Conservation (phyloP, 2,329 filamentous ascomycete species). For the Sarocladiaceae sp. region DNA sequence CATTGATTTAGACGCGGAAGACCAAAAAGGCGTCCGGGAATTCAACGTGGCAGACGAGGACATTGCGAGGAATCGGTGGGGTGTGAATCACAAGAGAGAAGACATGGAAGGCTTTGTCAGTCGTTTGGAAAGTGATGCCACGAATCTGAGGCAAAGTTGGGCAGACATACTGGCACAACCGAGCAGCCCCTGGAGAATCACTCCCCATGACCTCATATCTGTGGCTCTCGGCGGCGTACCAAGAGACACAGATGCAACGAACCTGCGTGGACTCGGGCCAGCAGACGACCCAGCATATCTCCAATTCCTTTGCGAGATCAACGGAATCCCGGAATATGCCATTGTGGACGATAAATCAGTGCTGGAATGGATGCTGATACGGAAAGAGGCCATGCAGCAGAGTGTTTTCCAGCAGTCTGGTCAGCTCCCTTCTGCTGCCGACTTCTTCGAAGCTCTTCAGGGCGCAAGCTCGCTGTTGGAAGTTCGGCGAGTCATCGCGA, state of each 20-base stretch:
- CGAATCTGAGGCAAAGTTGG: slow-evolving; percentile 15
- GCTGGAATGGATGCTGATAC: slow-evolving; percentile 31
- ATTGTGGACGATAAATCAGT: slow-evolving; percentile 24
- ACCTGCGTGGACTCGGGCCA: neutral
- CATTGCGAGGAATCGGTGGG: slow-evolving; percentile 26
- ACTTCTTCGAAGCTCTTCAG: slow-evolving; percentile 15
- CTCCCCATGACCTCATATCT: slow-evolving; percentile 39
- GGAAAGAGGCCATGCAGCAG: slow-evolving; percentile 11
- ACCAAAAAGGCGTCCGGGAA: slow-evolving; percentile 37
- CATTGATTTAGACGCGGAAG: slow-evolving; percentile 49
- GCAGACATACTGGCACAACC: slow-evolving; percentile 20
- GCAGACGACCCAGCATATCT: slow-evolving; percentile 12
- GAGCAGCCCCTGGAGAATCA: slow-evolving; percentile 32
- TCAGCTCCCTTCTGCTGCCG: neutral
- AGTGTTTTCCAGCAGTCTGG: neutral
- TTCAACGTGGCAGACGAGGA: slow-evolving; percentile 32
- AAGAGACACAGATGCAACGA: neutral
- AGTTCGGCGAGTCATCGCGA: neutral
- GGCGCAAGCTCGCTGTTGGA: slow-evolving; percentile 8
- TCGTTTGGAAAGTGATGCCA: slow-evolving; percentile 22
- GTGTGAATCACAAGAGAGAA: slow-evolving; percentile 15
- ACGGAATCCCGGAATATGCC: slow-evolving; percentile 26
- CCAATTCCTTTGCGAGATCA: slow-evolving; percentile 19
- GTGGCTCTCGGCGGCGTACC: slow-evolving; percentile 28
- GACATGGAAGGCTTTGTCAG: slow-evolving; percentile 22